Evolutionary conservation across 225 moss, liverwort and hornwort species (phyloP), one percentile per base, ranked within the genome.

Genomic region (Rhytidiadelphus loreus): DNA sequence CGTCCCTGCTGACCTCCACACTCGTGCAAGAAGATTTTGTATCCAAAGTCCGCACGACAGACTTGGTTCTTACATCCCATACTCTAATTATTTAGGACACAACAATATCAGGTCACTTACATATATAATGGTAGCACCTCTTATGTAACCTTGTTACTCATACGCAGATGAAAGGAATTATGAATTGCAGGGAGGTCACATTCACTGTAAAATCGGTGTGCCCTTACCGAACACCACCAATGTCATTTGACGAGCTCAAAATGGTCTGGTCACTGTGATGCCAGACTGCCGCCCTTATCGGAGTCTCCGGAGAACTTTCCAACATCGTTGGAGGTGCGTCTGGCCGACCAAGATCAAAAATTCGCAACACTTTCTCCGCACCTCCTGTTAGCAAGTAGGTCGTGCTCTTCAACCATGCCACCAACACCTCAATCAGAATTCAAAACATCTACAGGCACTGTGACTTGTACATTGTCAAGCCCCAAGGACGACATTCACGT

Each of bases 251-350:
- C 29, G 97, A 97, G 91, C 97, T 97, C 70, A 99, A 91, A 88
- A 99, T 97, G 81, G 99, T 99, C 90, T 99, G 99, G 88, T 99
- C 99, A 92, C 97, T 97, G 89, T 99, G 99, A 90, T 99, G 99
- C 99, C 99, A 97, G 63, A 99, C 97, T 84, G 97, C 99, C 79
- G 97, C 97, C 86, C 99, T 91, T 84, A 99, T 94, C 25, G 94
- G 94, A 65, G 96, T 97, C 86, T 92, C 96, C 50, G 95, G 91
- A 32, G 94, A 94, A 72, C 91, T 95, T 72, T 96, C 95, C 91
- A 99, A 93, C 82, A 95, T 90, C 53, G 94, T 97, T 28, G 99
- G 96, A 56, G 96, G 92, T 29, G 96, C 96, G 90, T 99, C 99
- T 85, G 96, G 96, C 46, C 96, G 95, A 92, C 92, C 92, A 70